Evolutionary conservation across 257 asterid species (phyloP).

Genomic region (Rhazya stricta): DNA sequence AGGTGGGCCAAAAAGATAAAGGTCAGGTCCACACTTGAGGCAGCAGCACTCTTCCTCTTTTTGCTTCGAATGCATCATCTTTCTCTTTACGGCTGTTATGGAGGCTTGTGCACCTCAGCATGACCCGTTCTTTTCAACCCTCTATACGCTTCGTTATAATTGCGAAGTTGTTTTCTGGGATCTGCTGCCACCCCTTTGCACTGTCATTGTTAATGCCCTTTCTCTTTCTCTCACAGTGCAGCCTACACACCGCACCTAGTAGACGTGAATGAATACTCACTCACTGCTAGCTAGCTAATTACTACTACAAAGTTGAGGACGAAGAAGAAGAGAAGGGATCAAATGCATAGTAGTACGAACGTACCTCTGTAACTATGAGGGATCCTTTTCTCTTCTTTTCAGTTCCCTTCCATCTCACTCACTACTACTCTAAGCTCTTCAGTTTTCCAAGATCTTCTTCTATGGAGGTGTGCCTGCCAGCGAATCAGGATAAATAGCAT

Average conservation of each 20-base stretch:
- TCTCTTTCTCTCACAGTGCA: not conserved
- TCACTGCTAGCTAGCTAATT: no score
- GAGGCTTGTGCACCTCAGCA: constrained; percentile 21
- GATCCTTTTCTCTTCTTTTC: not conserved
- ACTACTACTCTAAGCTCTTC: not conserved
- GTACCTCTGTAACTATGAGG: not conserved
- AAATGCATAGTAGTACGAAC: no score
- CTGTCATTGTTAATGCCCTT: constrained; percentile 25
- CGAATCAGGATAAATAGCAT: not conserved
- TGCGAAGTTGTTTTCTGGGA: constrained; percentile 41
- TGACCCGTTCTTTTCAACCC: constrained; percentile 34
- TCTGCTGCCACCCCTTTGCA: constrained; percentile 43
- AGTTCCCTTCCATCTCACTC: not conserved
- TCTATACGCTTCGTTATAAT: constrained; percentile 34
- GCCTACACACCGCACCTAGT: not conserved
- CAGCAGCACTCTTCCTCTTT: constrained; percentile 5
- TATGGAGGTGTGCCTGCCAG: not conserved
- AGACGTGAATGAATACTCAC: not conserved
- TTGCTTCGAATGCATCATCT: constrained; percentile 18
- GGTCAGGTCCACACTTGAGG: constrained; percentile 8
- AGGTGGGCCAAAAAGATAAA: constrained; percentile 9
- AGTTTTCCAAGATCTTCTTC: not conserved
- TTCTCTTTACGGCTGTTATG: constrained; percentile 34
- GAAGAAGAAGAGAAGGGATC: no score
- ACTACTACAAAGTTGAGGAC: not conserved